Evolutionary conservation across 768 basidiomycete species (phyloP).

Genomic region (Phlegmacium glaucopus): DNA sequence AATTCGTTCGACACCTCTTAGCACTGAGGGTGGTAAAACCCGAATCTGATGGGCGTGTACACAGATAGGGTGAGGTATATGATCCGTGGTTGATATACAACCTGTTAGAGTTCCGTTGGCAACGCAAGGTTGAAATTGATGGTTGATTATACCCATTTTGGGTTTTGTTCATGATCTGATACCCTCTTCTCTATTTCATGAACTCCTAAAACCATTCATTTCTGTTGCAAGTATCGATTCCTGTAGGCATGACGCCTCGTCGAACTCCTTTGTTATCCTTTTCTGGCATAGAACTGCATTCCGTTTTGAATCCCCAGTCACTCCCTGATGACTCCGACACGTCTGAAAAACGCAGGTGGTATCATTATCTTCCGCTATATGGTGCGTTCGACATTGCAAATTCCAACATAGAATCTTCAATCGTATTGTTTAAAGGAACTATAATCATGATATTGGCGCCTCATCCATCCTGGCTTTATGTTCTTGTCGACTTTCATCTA

Average conservation of each 20-base stretch:
- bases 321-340: slow-evolving; percentile 21
- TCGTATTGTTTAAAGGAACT: slow-evolving; percentile 22
- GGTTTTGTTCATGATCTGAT: no score
- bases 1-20: slow-evolving; percentile 18
- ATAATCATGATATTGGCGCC: slow-evolving; percentile 62
- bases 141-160: neutral
- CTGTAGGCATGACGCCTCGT: slow-evolving; percentile 5
- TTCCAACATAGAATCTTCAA: no score
- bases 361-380: slow-evolving; percentile 54
- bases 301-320: slow-evolving; percentile 11
- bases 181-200: slow-evolving; percentile 13
- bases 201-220: neutral
- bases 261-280: slow-evolving; percentile 19
- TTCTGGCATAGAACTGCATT: slow-evolving; percentile 16
- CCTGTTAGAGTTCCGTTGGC: slow-evolving; percentile 59
- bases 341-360: slow-evolving; percentile 43
- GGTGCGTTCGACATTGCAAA: slow-evolving; percentile 31
- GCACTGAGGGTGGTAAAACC: slow-evolving; percentile 57
- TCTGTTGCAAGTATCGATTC: no score
- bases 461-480: slow-evolving; percentile 68
- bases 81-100: slow-evolving; percentile 41
- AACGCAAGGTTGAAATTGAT: slow-evolving; percentile 38
- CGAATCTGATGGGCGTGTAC: slow-evolving; percentile 48
- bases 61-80: slow-evolving; percentile 45
- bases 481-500: slow-evolving; percentile 68